Evolutionary conservation across 1,284 basidiomycete species (phyloP), one percentile per base, ranked within the genome.

Genomic region (Ganoderma leucocontextum): DNA sequence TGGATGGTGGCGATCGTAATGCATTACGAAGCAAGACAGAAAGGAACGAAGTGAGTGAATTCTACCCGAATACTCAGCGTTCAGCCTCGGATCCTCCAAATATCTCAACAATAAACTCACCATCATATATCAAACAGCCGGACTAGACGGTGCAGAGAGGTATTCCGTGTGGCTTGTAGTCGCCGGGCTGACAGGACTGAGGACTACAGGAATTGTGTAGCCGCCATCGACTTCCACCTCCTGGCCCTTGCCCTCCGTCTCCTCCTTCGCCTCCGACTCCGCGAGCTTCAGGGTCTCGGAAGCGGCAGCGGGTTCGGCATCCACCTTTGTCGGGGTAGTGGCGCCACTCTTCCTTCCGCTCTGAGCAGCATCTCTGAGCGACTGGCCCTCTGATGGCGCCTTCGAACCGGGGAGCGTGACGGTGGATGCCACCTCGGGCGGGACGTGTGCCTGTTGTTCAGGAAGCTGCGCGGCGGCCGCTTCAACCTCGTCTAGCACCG

Each of bases 101-200:
- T 17, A 33, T 17, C 33, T 17, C 13, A 12, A 25, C 29, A 41
- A 25, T 8, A 15, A 6, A 29, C 62, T 55, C 61, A 67, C 65
- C 60, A 60, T 39, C 38, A 12, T 17, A 42, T 61, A 44, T 66
- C 33, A 39, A 1, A 67, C 63, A 60, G 74, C 64, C 8, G 76
- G 78, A 15, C 77, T 78, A 17, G 76, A 76, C 33, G 77, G 70
- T 1, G 71, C 75, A 12, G 77, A 76, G 22, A 73, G 66, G 62
- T 73, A 78, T 8, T 76, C 76, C 47, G 75, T 73, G 9, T 69
- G 67, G 25, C 66, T 62, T 10, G 68, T 70, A 17, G 71, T 70
- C 15, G 71, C 68, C 36, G 71, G 69, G 47, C 71, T 72, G n/a
- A 70, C 65, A 49, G 68, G 71, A 4, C 63, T 60, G 19, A 52